phyloP scores from a whole-genome alignment of 176 grass and related monocot species.

The Hordeum marinum region DNA sequence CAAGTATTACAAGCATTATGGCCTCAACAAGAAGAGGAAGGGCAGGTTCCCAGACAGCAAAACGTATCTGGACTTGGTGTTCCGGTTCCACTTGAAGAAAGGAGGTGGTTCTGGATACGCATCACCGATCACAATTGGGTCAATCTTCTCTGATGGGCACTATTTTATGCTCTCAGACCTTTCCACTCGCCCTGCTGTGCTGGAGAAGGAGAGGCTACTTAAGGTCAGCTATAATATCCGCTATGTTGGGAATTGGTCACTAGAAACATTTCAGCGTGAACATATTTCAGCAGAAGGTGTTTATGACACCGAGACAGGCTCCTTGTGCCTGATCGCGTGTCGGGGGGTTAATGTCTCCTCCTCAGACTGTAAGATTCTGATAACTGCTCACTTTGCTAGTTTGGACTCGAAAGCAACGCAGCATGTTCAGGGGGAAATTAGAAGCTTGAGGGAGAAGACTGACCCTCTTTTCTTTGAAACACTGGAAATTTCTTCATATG shows the following conservation, averaged over 20 bases:
- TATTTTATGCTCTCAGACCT: background rate
- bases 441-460: slow-evolving; percentile 53
- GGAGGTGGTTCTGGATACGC: slow-evolving; percentile 47
- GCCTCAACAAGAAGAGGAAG: slow-evolving; percentile 41
- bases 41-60: slow-evolving; percentile 54
- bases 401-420: slow-evolving; percentile 41
- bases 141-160: slow-evolving; percentile 42
- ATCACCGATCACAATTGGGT: slow-evolving; percentile 54
- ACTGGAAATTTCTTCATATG: slow-evolving; percentile 43
- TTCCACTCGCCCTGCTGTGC: background rate
- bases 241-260: slow-evolving; percentile 46
- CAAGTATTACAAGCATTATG: slow-evolving; percentile 33
- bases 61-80: slow-evolving; percentile 46
- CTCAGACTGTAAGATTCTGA: slow-evolving; percentile 50
- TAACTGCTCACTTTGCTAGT: slow-evolving; percentile 64
- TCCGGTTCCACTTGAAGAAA: slow-evolving; percentile 31
- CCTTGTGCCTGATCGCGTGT: slow-evolving; percentile 72
- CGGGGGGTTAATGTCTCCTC: slow-evolving; percentile 20
- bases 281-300: slow-evolving; percentile 69
- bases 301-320: slow-evolving; percentile 63
- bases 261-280: slow-evolving; percentile 29
- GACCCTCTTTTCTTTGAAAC: slow-evolving; percentile 75
- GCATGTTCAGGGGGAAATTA: slow-evolving; percentile 50
- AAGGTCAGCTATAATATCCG: slow-evolving; percentile 71
- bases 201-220: slow-evolving; percentile 11